Evolutionary conservation across 208 protist species (phyloP).

Genomic region (Sergeia podlipaevii): DNA sequence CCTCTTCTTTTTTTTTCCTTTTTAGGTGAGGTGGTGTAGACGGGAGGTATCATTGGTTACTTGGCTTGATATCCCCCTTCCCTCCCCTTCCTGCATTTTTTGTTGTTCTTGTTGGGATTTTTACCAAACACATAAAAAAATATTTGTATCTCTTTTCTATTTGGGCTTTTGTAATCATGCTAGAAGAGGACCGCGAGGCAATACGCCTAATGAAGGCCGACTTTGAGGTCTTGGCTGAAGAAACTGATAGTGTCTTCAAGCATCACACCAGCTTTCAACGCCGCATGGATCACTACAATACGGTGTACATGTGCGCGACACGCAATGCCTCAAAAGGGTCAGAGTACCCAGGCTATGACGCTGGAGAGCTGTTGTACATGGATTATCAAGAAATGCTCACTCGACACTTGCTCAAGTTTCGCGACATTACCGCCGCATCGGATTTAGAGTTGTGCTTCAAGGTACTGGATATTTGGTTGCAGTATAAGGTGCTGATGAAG

Average conservation of each 20-base stretch:
- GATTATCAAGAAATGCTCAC: slow-evolving; percentile 92
- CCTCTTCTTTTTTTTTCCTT: too few relatives aligned
- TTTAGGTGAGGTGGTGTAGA: too few relatives aligned
- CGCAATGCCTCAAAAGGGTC: slow-evolving; percentile 47
- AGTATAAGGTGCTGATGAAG: slow-evolving; percentile 83
- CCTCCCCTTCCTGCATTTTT: too few relatives aligned
- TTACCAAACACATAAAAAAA: too few relatives aligned
- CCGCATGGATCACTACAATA: slow-evolving; percentile 84
- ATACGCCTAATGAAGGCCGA: slow-evolving; percentile 82
- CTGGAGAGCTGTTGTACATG: slow-evolving; percentile 80
- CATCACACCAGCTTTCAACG: slow-evolving; percentile 44
- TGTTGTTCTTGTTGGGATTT: too few relatives aligned
- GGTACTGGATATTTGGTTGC: slow-evolving; percentile 65
- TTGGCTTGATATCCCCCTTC: too few relatives aligned
- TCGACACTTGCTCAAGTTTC: slow-evolving; percentile 64
- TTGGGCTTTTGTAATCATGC: slow-evolving; percentile 21
- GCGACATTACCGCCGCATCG: slow-evolving; percentile 36
- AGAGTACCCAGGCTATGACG: slow-evolving; percentile 51
- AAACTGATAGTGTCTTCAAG: slow-evolving; percentile 64
- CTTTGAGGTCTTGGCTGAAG: slow-evolving; percentile 74
- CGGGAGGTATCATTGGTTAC: too few relatives aligned
- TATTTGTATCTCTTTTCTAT: background rate
- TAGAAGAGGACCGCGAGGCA: slow-evolving; percentile 76
- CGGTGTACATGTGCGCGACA: slow-evolving; percentile 78
- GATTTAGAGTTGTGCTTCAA: slow-evolving; percentile 60